Base-by-base conservation (phyloP, 345 rosid genomes). In the Laguncularia racemosa region DNA sequence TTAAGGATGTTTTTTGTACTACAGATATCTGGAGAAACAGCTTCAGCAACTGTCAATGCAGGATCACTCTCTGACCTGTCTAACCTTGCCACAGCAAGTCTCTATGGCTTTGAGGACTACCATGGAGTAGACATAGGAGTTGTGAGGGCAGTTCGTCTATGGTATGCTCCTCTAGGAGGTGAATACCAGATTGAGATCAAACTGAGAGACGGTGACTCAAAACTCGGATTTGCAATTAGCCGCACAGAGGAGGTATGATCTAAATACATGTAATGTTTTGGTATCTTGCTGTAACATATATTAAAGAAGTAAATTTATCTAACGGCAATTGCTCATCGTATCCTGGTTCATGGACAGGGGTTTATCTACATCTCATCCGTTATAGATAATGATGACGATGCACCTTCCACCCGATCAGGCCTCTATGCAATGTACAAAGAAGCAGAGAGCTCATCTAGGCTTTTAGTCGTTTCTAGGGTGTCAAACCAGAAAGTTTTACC, bases 51-150 rank as follows among this genome's bases (percentile, higher is more conserved):
- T 0, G 97, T 89, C 62, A 93, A 77, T 68, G 71, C 99, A 0
- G 91, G 95, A 0, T 89, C 97, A 0, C 70, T 93, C 43, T 80
- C 97, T 16, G 99, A 93, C 73, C 58, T 89, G 48, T 79, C 97
- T 0, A 84, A 82, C 59, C 78, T 87, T 6, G 91, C 90, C 48
- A 78, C 80, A 52, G 90, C 72, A 5, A 93, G 95, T 67, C 68
- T 93, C 11, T 93, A 93, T 45, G 99, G 99, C 15, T 93, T 93
- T 47, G 99, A 93, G 81, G 99, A 93, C 68, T 93, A 89, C 65
- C 99, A 93, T 18, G 97, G 97, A 45, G 91, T 93, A 44, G 99
- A 93, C 78, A 78, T 93, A 20, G 99, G 99, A 48, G 96, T 93
- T 16, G 97, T 93, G 18, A 80, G 97, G 74, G 95, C 97, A 4